Conservation (phyloP, 2,329 filamentous ascomycete species). For the Triangularia verruculosa region DNA sequence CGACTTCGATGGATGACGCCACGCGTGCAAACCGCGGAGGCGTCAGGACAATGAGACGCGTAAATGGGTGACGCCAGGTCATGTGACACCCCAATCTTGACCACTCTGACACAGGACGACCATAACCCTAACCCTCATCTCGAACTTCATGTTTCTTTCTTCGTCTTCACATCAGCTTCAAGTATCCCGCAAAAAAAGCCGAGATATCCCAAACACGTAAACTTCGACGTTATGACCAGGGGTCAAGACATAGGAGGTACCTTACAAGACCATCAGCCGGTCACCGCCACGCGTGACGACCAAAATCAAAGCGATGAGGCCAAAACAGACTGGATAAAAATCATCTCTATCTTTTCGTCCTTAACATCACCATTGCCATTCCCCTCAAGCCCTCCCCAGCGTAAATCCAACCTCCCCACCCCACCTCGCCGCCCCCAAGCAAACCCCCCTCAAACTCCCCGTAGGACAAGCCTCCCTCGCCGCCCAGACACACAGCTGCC, state of each 20-base stretch:
- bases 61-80: slow-evolving; percentile 7
- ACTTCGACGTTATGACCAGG: no score
- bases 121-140: background rate
- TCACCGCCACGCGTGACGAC: no score
- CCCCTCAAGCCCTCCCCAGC: slow-evolving; percentile 32
- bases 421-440: slow-evolving; percentile 44
- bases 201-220: no score
- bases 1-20: background rate
- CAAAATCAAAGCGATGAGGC: no score
- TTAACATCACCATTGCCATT: background rate
- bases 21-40: background rate
- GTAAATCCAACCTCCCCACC: slow-evolving; percentile 45
- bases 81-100: background rate
- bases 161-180: no score
- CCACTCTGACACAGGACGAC: background rate
- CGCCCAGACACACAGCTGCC: slow-evolving; percentile 54
- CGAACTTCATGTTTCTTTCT: no score
- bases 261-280: no score
- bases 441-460: slow-evolving; percentile 46
- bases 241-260: no score
- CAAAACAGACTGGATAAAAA: background rate
- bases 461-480: slow-evolving; percentile 50
- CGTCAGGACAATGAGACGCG: background rate
- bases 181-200: no score
- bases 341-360: background rate